A percentile compares a stretch with the other conserved stretches of the same genome.
Conservation (phyloP, 2,329 filamentous ascomycete species). For the Claviceps maximensis region DNA sequence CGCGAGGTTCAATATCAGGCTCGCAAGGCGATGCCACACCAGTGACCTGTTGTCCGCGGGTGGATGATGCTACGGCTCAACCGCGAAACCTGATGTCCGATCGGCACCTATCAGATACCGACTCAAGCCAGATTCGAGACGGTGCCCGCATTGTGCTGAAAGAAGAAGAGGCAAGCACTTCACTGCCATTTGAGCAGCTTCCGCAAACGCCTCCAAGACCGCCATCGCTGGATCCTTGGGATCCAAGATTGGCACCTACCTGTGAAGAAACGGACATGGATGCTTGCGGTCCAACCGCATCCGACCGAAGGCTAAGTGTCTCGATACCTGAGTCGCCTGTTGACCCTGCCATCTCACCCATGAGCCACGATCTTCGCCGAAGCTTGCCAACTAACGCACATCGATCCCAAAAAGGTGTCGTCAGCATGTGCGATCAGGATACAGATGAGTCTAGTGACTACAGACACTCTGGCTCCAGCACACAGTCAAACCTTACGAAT, state of each 20-base stretch:
- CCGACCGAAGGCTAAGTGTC: conserved; percentile 11
- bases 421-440: conserved; percentile 5
- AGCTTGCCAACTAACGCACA: neutral
- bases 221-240: conserved; percentile 31
- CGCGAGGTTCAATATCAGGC: conserved; percentile 1
- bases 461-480: conserved; percentile 9
- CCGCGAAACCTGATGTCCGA: conserved; percentile 14
- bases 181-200: conserved; percentile 6
- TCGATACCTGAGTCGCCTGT: conserved; percentile 8
- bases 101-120: neutral
- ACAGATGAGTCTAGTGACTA: conserved; percentile 5
- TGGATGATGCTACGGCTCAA: conserved; percentile 18
- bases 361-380: neutral
- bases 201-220: conserved; percentile 20
- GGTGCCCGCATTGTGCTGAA: too few species aligned
- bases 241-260: conserved; percentile 16
- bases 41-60: conserved; percentile 5
- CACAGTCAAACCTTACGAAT: conserved; percentile 6
- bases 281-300: conserved; percentile 7
- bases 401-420: conserved; percentile 2
- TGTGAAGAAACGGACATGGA: conserved; percentile 10
- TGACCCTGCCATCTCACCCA: conserved; percentile 8
- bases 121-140: neutral
- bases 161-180: neutral
- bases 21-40: conserved; percentile 3